Base-by-base conservation (phyloP, 768 basidiomycete genomes). In the Boletus sp. region DNA sequence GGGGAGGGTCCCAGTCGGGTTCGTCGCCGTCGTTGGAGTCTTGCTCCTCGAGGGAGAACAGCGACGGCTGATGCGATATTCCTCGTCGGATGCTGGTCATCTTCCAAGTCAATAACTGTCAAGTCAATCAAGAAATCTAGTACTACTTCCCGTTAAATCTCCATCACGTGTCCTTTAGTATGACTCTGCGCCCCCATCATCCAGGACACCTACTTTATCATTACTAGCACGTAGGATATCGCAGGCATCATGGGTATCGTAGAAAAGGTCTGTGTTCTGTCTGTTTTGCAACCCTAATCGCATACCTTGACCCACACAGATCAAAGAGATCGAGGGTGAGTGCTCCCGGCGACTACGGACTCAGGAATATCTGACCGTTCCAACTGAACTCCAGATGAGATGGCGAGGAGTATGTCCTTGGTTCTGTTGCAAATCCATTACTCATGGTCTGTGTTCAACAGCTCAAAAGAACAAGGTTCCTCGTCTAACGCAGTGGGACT, bases 301-400 rank as follows among this genome's bases (percentile, higher is more conserved):
- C 33, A 54, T 52, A 8, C 54, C 64, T 12, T 59, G 36, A 36
- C n/a, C 39, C 18, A 3, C 30, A 30, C 42, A 95, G 93, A 96
- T 97, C 65, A 95, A 94, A 73, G 93, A 91, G 73, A 96, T 96
- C 60, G 92, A 98, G 83, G 91, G 92, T 92, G 71, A 75, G 89
- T 61, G 47, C 32, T 50, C n/a, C 18, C 11, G 40, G 15, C 9
- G 7, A 37, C n/a, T 33, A 44, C 8, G 17, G 3, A 45, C 40
- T 51, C 9, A 12, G n/a, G 36, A 37, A 41, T 47, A 28, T 62
- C 59, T 69, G 36, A 64, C 40, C 18, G 12, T 49, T 24, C 10
- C 41, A 33, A 40, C 33, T 20, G 50, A 40, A 54, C 14, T 36
- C 20, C 68, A 94, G 92, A 94, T 85, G 95, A 98, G 83, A 97